phyloP scores from a whole-genome alignment of 768 basidiomycete genomes.

The Boletus edulis region DNA sequence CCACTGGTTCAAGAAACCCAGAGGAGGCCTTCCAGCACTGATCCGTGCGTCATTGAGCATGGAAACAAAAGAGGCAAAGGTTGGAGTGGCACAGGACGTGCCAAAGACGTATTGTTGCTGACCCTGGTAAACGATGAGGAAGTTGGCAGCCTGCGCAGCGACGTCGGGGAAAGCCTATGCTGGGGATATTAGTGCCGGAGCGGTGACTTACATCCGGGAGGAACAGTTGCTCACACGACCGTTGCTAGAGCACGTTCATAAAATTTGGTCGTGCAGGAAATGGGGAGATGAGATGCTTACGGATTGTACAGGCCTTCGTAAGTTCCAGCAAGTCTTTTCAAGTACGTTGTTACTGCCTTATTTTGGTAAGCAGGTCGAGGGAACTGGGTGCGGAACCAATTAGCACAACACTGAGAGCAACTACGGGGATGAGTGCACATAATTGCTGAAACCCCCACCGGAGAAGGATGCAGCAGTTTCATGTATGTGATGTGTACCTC shows the following conservation, averaged over 20 bases:
- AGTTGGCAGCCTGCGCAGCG: constrained; percentile 53
- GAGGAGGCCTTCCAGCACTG: constrained; percentile 35
- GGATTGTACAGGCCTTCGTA: constrained; percentile 61
- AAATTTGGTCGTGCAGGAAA: too few relatives aligned
- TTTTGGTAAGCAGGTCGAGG: constrained; percentile 54
- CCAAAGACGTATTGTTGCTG: constrained; percentile 36
- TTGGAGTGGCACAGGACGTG: constrained; percentile 64
- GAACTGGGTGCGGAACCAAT: constrained; percentile 38
- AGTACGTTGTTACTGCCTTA: constrained; percentile 40
- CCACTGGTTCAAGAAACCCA: constrained; percentile 71
- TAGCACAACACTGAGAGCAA: not conserved
- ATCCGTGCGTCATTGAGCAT: constrained; percentile 65
- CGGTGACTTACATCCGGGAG: too few relatives aligned
- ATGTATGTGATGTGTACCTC: constrained; percentile 58
- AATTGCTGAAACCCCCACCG: constrained; percentile 73
- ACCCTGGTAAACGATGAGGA: constrained; percentile 47
- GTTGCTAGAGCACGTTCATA: constrained; percentile 25
- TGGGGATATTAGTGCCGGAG: too few relatives aligned
- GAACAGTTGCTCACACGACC: constrained; percentile 48
- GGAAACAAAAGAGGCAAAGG: constrained; percentile 62
- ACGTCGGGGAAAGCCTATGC: constrained; percentile 62
- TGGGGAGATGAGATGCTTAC: constrained; percentile 32
- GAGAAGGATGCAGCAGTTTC: constrained; percentile 62
- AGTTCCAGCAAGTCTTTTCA: constrained; percentile 44
- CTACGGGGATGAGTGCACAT: constrained; percentile 36